Evolutionary conservation across 176 grass and related monocot genomes (phyloP).

Genomic region (Dendrocalamus sinicus): DNA sequence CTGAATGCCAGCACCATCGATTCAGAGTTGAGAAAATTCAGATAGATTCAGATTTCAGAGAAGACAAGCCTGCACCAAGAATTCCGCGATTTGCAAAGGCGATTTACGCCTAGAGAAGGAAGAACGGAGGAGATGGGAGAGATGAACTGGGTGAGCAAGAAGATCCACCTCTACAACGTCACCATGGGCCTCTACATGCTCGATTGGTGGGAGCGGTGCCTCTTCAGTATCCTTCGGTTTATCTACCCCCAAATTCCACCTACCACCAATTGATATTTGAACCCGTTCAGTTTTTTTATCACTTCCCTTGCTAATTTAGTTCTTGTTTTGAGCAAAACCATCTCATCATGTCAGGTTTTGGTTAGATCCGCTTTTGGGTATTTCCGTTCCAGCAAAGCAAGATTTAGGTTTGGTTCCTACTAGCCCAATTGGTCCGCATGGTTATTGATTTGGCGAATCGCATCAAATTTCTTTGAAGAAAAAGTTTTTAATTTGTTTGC

Average conservation of each 20-base stretch:
- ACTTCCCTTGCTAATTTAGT: neutral
- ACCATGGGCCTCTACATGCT: slow-evolving; percentile 72
- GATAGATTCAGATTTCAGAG: neutral
- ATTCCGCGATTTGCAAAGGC: neutral
- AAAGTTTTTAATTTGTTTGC: neutral
- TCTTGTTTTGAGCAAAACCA: neutral
- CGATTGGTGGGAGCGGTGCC: slow-evolving; percentile 67
- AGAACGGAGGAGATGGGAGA: slow-evolving; percentile 21
- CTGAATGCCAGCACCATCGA: neutral
- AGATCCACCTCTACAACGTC: slow-evolving; percentile 70
- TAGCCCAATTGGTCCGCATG: neutral
- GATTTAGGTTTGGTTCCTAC: neutral
- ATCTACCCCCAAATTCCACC: neutral
- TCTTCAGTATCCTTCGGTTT: slow-evolving; percentile 62
- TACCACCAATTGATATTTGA: neutral
- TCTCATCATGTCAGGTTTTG: neutral
- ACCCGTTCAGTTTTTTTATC: neutral
- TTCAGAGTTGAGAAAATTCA: neutral
- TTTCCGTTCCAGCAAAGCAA: neutral
- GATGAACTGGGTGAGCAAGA: slow-evolving; percentile 59
- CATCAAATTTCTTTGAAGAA: neutral
- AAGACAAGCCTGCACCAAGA: neutral
- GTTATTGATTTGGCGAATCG: neutral
- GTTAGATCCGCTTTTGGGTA: neutral
- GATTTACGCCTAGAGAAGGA: neutral